Conservation (phyloP, 495 filamentous ascomycete genomes). For the Penicillium subrubescens region DNA sequence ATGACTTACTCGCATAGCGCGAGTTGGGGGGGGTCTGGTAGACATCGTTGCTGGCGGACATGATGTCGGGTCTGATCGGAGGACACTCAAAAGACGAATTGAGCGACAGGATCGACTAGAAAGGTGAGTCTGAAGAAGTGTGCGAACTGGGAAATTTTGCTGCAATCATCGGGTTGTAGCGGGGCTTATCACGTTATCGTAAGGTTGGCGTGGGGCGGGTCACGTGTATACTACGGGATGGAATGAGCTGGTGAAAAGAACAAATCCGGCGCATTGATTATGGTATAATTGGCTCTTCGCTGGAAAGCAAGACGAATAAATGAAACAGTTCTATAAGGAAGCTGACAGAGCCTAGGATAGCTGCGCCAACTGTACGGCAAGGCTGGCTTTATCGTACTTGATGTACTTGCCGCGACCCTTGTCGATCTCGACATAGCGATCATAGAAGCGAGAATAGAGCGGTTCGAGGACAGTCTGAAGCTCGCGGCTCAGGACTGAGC, state of each 20-base stretch:
- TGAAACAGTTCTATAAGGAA: neutral
- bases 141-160: conserved; percentile 40
- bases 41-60: conserved; percentile 64
- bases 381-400: conserved; percentile 83
- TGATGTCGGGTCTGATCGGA: conserved; percentile 36
- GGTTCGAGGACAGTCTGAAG: conserved; percentile 90
- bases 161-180: conserved; percentile 24
- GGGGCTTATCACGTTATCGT: conserved; percentile 52
- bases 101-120: conserved; percentile 23
- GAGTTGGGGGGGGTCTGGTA: conserved; percentile 74
- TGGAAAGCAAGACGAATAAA: neutral
- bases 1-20: conserved; percentile 67
- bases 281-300: conserved; percentile 11
- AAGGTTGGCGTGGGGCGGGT: conserved; percentile 16
- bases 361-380: conserved; percentile 50
- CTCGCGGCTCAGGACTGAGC: conserved; percentile 73
- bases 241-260: neutral
- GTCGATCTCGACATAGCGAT: conserved; percentile 96
- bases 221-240: conserved; percentile 14
- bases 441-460: conserved; percentile 92
- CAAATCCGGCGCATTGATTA: conserved; percentile 15
- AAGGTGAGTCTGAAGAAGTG: conserved; percentile 20
- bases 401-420: conserved; percentile 96
- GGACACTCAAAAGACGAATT: conserved; percentile 26
- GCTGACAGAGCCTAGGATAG: conserved; percentile 25